Evolutionary conservation across 2,329 filamentous ascomycete genomes (phyloP).

Genomic region (Sporothrix brasiliensis): DNA sequence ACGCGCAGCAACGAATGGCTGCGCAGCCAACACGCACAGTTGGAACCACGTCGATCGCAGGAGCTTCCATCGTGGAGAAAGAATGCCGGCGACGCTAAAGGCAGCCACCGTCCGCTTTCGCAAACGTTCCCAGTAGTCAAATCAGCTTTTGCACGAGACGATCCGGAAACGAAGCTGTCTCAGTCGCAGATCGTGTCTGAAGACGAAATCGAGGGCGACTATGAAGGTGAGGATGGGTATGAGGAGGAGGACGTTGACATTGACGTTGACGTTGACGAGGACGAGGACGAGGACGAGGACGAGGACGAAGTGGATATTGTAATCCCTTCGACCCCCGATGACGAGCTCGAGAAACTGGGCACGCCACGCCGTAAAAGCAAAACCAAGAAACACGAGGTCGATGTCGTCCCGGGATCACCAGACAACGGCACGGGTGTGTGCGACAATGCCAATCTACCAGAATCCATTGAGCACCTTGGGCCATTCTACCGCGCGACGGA

Average conservation of each 20-base stretch:
- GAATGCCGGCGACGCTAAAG: not conserved
- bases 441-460: not conserved
- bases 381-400: not conserved
- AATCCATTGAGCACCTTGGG: not conserved
- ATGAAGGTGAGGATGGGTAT: not conserved
- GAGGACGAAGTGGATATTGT: not conserved
- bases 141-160: slow-evolving; percentile 26
- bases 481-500: not conserved
- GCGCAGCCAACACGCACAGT: slow-evolving; percentile 18
- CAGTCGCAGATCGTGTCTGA: slow-evolving; percentile 3
- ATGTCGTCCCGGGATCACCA: not conserved
- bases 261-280: too few species aligned
- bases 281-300: not conserved
- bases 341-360: slow-evolving; percentile 12
- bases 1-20: slow-evolving; percentile 23
- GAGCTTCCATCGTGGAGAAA: slow-evolving; percentile 20
- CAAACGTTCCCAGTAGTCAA: slow-evolving; percentile 34
- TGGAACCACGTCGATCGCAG: slow-evolving; percentile 20
- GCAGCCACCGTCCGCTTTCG: slow-evolving; percentile 29
- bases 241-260: not conserved
- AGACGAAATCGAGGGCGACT: not conserved
- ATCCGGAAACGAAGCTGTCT: not conserved
- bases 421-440: not conserved
- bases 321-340: slow-evolving; percentile 23
- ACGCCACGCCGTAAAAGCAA: not conserved